phyloP scores from a whole-genome alignment of 2,329 filamentous ascomycete species.

The Calycina herbarum region DNA sequence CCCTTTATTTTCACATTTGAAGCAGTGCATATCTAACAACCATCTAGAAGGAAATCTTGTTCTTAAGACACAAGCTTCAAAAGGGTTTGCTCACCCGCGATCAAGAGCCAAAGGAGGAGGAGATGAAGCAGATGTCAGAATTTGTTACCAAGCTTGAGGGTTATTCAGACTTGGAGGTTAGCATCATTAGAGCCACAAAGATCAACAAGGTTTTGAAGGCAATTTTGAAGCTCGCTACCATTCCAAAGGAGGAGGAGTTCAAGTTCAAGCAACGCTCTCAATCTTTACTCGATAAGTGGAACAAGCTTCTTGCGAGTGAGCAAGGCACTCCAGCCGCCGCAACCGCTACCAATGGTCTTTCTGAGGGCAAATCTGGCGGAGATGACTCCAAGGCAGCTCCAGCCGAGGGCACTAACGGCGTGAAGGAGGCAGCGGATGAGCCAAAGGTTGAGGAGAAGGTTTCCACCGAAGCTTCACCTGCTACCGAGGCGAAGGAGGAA shows the following conservation, averaged over 20 bases:
- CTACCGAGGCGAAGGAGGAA: slow-evolving; percentile 35
- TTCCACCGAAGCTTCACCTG: slow-evolving; percentile 39
- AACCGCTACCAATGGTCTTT: slow-evolving; percentile 35
- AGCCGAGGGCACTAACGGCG: slow-evolving; percentile 34
- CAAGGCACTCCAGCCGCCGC: slow-evolving; percentile 41
- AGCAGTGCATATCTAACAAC: slow-evolving; percentile 37
- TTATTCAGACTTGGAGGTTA: slow-evolving; percentile 78
- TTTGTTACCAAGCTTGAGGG: slow-evolving; percentile 80
- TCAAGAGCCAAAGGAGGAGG: slow-evolving; percentile 79
- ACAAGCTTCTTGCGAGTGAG: slow-evolving; percentile 71
- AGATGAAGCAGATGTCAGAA: slow-evolving; percentile 77
- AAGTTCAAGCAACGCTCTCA: slow-evolving; percentile 84
- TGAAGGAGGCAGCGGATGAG: slow-evolving; percentile 36
- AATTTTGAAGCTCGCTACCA: slow-evolving; percentile 77
- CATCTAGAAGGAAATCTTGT: slow-evolving; percentile 74
- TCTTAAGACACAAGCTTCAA: slow-evolving; percentile 90
- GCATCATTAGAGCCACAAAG: slow-evolving; percentile 88
- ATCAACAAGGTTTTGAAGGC: slow-evolving; percentile 98
- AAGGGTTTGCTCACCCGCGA: slow-evolving; percentile 89
- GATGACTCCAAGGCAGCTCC: slow-evolving; percentile 32
- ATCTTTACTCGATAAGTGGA: slow-evolving; percentile 84
- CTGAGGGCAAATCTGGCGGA: slow-evolving; percentile 43
- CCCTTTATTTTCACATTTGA: not conserved
- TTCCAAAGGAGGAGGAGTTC: slow-evolving; percentile 86
- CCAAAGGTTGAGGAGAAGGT: slow-evolving; percentile 41